phyloP scores from a whole-genome alignment of 2,329 filamentous ascomycete genomes.

The Colletotrichum sp. region DNA sequence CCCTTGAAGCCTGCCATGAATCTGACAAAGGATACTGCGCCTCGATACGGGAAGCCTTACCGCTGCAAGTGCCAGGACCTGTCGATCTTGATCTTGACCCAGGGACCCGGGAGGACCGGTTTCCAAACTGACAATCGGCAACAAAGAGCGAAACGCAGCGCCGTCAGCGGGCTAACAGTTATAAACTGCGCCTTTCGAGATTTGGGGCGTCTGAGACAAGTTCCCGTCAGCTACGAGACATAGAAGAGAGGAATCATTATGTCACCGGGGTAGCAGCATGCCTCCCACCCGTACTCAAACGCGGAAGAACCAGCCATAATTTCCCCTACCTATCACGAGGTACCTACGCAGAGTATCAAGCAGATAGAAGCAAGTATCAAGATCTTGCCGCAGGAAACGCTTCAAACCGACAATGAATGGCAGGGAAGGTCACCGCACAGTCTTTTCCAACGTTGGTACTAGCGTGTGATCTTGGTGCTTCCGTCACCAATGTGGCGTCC shows the following conservation, averaged over 20 bases:
- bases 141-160: conserved; percentile 11
- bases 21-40: conserved; percentile 12
- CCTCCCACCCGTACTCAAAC: background rate
- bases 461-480: background rate
- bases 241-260: background rate
- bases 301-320: background rate
- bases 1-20: background rate
- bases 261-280: background rate
- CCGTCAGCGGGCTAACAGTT: background rate
- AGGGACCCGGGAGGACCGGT: background rate
- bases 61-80: background rate
- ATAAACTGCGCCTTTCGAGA: background rate
- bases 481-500: conserved; percentile 3
- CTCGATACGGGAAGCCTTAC: background rate
- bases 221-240: background rate
- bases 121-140: background rate
- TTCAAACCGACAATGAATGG: background rate
- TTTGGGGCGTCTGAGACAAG: background rate
- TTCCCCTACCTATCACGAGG: background rate
- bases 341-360: background rate
- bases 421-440: background rate
- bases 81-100: background rate
- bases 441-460: conserved; percentile 2
- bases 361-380: background rate
- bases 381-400: background rate